A percentile compares a stretch with the other conserved stretches of the same genome.
Conservation (phyloP, 768 basidiomycete species). For the Bullera alba region DNA sequence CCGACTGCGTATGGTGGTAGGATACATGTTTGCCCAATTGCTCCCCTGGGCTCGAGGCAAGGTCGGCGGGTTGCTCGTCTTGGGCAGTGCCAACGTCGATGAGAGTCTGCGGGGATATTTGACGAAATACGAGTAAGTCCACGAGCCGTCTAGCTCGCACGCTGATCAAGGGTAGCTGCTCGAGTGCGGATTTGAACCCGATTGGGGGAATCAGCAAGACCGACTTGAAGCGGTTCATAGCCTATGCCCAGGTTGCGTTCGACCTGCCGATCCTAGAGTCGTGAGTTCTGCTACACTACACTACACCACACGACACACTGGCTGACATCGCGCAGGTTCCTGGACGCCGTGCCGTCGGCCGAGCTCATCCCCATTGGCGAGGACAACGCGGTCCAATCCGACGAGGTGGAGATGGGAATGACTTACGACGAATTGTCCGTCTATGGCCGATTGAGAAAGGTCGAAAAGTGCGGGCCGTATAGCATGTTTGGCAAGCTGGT, state of each 20-base stretch:
- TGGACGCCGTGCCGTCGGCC: conserved; percentile 86
- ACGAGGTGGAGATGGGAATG: conserved; percentile 99
- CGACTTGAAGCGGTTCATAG: conserved; percentile 91
- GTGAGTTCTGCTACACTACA: conserved; percentile 48
- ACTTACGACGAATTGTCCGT: conserved; percentile 93
- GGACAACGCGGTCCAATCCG: conserved; percentile 79
- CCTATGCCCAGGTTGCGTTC: conserved; percentile 68
- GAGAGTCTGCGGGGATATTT: conserved; percentile 95
- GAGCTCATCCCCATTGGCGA: conserved; percentile 94
- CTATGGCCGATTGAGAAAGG: conserved; percentile 85
- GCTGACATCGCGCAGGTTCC: conserved; percentile 57
- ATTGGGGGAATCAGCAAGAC: conserved; percentile 98
- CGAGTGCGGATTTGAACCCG: conserved; percentile 87
- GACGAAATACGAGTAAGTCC: conserved; percentile 86
- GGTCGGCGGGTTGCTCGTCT: conserved; percentile 76
- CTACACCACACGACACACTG: background rate
- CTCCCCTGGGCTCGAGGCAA: conserved; percentile 84
- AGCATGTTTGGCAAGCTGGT: conserved; percentile 93
- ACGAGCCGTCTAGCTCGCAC: no score
- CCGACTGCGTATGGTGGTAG: conserved; percentile 83
- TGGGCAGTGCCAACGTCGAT: conserved; percentile 98
- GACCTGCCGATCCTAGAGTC: conserved; percentile 73
- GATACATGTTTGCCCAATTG: conserved; percentile 91
- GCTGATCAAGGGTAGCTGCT: conserved; percentile 23
- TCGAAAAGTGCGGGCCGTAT: conserved; percentile 96